phyloP scores from a whole-genome alignment of 2,329 filamentous ascomycete species.

The Neofusicoccum kwambonambiense region DNA sequence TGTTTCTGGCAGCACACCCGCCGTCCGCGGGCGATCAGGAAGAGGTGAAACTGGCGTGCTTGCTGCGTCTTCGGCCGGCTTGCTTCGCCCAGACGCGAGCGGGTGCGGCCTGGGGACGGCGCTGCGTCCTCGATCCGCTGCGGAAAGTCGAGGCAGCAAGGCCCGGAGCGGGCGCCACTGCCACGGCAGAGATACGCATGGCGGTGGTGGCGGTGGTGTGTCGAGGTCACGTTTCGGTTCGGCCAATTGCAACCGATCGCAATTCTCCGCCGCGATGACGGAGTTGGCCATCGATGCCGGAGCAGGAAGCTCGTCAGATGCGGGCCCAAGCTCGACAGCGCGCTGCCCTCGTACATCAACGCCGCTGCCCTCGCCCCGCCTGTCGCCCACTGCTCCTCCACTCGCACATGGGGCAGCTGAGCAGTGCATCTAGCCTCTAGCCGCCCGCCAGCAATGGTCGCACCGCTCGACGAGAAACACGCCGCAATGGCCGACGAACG shows the following conservation, averaged over 20 bases:
- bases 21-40: background rate
- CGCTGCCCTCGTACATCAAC: background rate
- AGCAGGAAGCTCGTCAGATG: conserved; percentile 10
- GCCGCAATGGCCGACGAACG: conserved; percentile 53
- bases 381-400: conserved; percentile 9
- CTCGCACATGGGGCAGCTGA: conserved; percentile 14
- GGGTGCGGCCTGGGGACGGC: too few species aligned
- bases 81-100: background rate
- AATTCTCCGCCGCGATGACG: conserved; percentile 2
- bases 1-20: background rate
- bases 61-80: background rate
- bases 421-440: background rate
- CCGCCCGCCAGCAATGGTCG: conserved; percentile 6
- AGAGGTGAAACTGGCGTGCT: background rate
- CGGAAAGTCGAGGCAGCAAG: too few species aligned
- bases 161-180: too few species aligned
- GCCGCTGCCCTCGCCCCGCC: background rate
- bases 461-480: conserved; percentile 17
- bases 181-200: too few species aligned
- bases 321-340: conserved; percentile 15
- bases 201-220: too few species aligned
- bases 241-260: conserved; percentile 8
- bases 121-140: background rate
- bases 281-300: background rate
- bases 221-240: background rate